These are phyloP conservation scores for Pisolithus microcarpus DNA, from an alignment of 768 basidiomycete genomes.

Conservation along the genomic window DNA sequence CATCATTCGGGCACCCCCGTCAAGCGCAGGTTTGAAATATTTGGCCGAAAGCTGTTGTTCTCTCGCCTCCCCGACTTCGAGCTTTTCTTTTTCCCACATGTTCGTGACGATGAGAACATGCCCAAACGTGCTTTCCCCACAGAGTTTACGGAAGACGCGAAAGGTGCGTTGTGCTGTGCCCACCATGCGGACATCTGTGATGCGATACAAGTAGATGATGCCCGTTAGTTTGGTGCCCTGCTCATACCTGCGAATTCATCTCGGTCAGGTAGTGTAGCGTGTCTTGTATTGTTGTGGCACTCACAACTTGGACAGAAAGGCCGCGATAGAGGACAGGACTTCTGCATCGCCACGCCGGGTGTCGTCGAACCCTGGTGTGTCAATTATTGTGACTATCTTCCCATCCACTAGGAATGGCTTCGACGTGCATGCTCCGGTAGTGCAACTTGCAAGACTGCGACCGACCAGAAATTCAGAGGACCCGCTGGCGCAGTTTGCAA, in stretches of 20 bases:
- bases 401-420: slow-evolving; percentile 35
- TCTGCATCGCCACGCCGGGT: slow-evolving; percentile 36
- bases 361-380: slow-evolving; percentile 52
- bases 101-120: slow-evolving; percentile 49
- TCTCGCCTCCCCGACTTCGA: slow-evolving; percentile 32
- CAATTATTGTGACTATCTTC: slow-evolving; percentile 36
- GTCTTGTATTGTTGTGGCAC: not conserved
- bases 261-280: not conserved
- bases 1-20: slow-evolving; percentile 40
- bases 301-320: slow-evolving; percentile 4
- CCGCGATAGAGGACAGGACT: slow-evolving; percentile 38
- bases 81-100: slow-evolving; percentile 42
- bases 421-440: slow-evolving; percentile 31
- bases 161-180: slow-evolving; percentile 45
- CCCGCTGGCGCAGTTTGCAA: slow-evolving; percentile 41
- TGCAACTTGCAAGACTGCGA: slow-evolving; percentile 37
- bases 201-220: slow-evolving; percentile 50
- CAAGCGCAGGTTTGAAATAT: slow-evolving; percentile 48
- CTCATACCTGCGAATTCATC: slow-evolving; percentile 20
- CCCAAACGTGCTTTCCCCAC: slow-evolving; percentile 42
- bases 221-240: slow-evolving; percentile 37
- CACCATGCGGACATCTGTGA: slow-evolving; percentile 43
- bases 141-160: slow-evolving; percentile 46
- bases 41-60: slow-evolving; percentile 39
- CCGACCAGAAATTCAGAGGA: slow-evolving; percentile 36